phyloP scores from a whole-genome alignment of 257 asterid species.

The Solanum phureja region DNA sequence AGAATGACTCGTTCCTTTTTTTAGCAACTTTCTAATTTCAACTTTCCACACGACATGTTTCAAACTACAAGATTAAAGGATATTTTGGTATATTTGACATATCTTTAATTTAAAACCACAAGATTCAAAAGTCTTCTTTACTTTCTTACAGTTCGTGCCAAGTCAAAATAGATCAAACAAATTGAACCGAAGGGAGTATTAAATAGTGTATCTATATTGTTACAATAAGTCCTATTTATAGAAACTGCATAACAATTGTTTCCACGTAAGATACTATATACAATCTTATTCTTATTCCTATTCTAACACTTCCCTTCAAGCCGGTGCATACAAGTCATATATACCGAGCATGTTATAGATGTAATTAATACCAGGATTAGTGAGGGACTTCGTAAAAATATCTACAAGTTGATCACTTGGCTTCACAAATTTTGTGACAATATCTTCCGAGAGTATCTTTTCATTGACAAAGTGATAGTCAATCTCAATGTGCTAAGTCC shows the following conservation, averaged over 20 bases:
- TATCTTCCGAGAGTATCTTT: not conserved
- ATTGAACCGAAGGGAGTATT: not conserved
- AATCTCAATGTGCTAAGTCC: not conserved
- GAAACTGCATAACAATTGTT: not conserved
- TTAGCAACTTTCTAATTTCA: not conserved
- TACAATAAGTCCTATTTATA: not conserved
- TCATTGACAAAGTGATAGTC: not conserved
- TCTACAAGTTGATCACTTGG: not conserved
- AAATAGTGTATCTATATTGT: not conserved
- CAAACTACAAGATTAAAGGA: not conserved
- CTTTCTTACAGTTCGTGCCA: not conserved
- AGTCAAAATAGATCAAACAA: not conserved
- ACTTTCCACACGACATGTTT: not conserved
- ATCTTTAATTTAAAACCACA: not conserved
- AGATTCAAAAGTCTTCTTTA: not conserved
- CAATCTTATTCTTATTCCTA: not conserved
- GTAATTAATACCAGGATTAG: not conserved
- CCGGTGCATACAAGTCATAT: not conserved
- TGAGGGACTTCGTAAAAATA: not conserved
- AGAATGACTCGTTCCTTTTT: not conserved
- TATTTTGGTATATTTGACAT: not conserved
- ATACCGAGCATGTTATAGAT: not conserved
- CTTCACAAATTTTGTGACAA: not conserved
- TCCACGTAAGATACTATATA: not conserved
- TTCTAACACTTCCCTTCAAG: not conserved